Conservation (phyloP, 2,329 filamentous ascomycete species). For the Ceratocystis alfenasii region DNA sequence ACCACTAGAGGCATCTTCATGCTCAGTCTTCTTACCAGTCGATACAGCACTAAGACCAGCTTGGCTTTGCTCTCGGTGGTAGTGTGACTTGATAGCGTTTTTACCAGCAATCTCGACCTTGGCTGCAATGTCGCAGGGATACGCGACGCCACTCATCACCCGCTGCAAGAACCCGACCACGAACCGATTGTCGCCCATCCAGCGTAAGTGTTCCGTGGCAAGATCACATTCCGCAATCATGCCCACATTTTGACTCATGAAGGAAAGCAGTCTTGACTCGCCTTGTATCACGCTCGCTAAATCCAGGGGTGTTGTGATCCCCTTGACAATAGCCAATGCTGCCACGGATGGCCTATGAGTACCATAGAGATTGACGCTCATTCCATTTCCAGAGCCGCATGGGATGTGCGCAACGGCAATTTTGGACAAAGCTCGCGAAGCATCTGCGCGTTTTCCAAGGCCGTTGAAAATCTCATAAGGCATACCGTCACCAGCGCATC, state of each 20-base stretch:
- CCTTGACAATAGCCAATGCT: conserved; percentile 77
- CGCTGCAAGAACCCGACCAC: conserved; percentile 72
- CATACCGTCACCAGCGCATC: conserved; percentile 84
- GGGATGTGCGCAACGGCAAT: conserved; percentile 79
- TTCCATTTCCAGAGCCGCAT: conserved; percentile 86
- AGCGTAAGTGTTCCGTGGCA: conserved; percentile 78
- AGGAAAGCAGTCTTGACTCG: conserved; percentile 61
- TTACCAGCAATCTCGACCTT: conserved; percentile 75
- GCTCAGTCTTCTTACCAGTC: conserved; percentile 22
- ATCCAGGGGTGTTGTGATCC: conserved; percentile 70
- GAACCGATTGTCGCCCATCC: conserved; percentile 83
- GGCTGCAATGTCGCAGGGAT: conserved; percentile 79
- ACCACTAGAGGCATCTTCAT: conserved; percentile 24
- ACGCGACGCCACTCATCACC: conserved; percentile 62
- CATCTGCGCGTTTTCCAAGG: conserved; percentile 63
- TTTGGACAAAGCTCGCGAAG: conserved; percentile 57
- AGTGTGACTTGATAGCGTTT: conserved; percentile 58
- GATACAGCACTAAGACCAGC: conserved; percentile 12
- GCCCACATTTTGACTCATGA: conserved; percentile 80
- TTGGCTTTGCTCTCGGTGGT: conserved; percentile 36
- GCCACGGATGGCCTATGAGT: conserved; percentile 63
- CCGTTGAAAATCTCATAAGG: conserved; percentile 94
- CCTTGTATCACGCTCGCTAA: conserved; percentile 81
- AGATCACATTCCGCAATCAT: conserved; percentile 85
- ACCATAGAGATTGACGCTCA: conserved; percentile 81